These are phyloP conservation scores for Tetrastigma voinierianum DNA, from an alignment of 164 flowering plant genomes.

Conservation along the genomic window DNA sequence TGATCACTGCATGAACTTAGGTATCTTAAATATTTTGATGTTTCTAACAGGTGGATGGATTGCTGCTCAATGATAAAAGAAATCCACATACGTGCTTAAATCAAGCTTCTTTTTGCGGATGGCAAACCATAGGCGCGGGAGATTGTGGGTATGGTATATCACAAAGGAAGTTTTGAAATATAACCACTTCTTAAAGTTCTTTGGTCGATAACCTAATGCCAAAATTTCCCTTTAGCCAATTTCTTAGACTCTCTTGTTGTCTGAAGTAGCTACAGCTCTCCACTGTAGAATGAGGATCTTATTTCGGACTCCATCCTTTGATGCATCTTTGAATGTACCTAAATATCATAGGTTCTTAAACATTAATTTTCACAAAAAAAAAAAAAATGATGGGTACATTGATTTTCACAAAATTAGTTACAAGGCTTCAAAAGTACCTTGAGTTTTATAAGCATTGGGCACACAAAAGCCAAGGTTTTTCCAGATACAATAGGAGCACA, in stretches of 20 bases:
- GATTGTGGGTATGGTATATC: slow-evolving; percentile 88
- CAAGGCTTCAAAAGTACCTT: slow-evolving; percentile 45
- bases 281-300: slow-evolving; percentile 82
- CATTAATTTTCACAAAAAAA: neutral
- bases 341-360: slow-evolving; percentile 6
- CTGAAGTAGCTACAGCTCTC: slow-evolving; percentile 88
- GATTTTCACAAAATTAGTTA: neutral
- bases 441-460: slow-evolving; percentile 87
- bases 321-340: slow-evolving; percentile 42
- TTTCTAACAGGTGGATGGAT: neutral
- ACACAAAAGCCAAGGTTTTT: slow-evolving; percentile 86
- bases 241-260: slow-evolving; percentile 89
- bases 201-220: slow-evolving; percentile 73
- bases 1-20: neutral
- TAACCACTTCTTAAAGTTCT: slow-evolving; percentile 58
- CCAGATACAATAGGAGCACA: slow-evolving; percentile 99
- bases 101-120: slow-evolving; percentile 70
- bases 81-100: slow-evolving; percentile 65
- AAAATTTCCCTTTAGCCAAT: slow-evolving; percentile 73
- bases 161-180: slow-evolving; percentile 62
- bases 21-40: neutral
- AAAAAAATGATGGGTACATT: too few relatives aligned
- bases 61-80: neutral
- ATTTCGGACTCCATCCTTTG: slow-evolving; percentile 73
- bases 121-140: slow-evolving; percentile 65